These are phyloP conservation scores for Lichtheimia corymbifera DNA, from an alignment of 371 early-diverging fungal species.

Conservation along the genomic window DNA sequence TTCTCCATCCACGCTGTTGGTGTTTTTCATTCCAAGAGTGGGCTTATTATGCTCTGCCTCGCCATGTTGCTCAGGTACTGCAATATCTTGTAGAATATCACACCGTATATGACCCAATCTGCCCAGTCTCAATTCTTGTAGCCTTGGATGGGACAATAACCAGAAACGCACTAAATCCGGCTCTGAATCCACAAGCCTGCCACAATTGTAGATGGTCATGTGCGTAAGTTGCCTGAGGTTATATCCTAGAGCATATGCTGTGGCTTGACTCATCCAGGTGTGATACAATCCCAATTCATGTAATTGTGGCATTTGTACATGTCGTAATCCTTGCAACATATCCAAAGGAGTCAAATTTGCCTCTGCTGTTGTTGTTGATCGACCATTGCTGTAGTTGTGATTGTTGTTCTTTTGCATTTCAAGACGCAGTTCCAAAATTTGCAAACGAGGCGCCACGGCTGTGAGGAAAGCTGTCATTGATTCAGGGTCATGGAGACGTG, in stretches of 20 bases:
- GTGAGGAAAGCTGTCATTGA: slow-evolving; percentile 9
- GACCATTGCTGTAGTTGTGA: neutral
- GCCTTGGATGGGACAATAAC: slow-evolving; percentile 1
- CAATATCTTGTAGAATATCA: slow-evolving; percentile 14
- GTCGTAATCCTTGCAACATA: slow-evolving; percentile 4
- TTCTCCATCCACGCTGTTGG: too few species aligned
- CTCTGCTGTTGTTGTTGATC: neutral
- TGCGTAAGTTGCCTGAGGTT: slow-evolving; percentile 2
- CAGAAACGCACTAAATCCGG: slow-evolving; percentile 12
- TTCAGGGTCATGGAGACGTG: slow-evolving; percentile 2
- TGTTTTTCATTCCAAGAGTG: too few species aligned
- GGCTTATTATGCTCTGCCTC: too few species aligned
- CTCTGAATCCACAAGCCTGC: slow-evolving; percentile 11
- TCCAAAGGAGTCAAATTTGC: slow-evolving; percentile 5
- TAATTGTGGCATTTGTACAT: slow-evolving; percentile 1
- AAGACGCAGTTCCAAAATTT: slow-evolving; percentile 20
- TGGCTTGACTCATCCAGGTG: slow-evolving; percentile 13
- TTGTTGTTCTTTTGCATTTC: slow-evolving; percentile 6
- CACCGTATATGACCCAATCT: slow-evolving; percentile 10
- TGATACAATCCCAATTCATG: slow-evolving; percentile 12
- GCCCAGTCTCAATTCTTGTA: slow-evolving; percentile 10
- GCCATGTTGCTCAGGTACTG: neutral
- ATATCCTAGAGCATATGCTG: slow-evolving; percentile 2
- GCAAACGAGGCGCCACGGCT: slow-evolving; percentile 3
- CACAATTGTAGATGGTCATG: slow-evolving; percentile 14